Base-by-base conservation (phyloP, 495 filamentous ascomycete species). In the Neohortaea acidophila region DNA sequence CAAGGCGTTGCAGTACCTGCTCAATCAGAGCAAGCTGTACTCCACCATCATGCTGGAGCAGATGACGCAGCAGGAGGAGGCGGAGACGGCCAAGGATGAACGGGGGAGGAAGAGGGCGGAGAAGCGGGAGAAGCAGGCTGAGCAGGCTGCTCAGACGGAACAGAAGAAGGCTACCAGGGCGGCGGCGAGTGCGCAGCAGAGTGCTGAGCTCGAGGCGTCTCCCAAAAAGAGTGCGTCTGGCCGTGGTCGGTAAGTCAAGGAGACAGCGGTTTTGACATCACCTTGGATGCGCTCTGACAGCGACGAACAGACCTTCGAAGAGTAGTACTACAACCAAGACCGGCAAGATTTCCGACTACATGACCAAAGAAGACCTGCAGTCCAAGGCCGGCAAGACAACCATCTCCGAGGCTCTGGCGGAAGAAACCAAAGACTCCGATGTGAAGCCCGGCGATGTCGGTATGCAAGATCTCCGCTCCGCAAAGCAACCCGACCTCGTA, bases 401-500 rank as follows among this genome's bases (percentile, higher is more conserved):
- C 0, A 61, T 77, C 4, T 56, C 66, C 31, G 65, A 73, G 36
- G 70, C 67, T 2, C 49, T 75, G 20, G 63, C 68, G 33, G 61
- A 73, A 38, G 70, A 65, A 12, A 69, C 65, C 0, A 62, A 68
- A 33, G 65, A 73, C 13, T 61, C 61, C 21, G 67, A 70, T 30
- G 61, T 69, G n/a, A 71, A 75, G 23, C 66, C 70, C 4, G 65
- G 66, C 8, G 69, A 63, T 14, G 59, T 94, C 17, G 80, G 84
- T 15, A 75, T 80, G 44, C 82, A 89, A 45, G 71, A 83, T 37
- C 53, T 93, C 17, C 67, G 72, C 21, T 77, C 87, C 38, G 86
- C 84, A 4, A 68, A 81, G 45, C 89, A 97, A 51, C 89, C 89
- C 0, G 72, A 75, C 29, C 68, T 81, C 31, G 73, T 97, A 34